Evolutionary conservation across 306 rosid genomes (phyloP).

Genomic region (Bauhinia variegata): DNA sequence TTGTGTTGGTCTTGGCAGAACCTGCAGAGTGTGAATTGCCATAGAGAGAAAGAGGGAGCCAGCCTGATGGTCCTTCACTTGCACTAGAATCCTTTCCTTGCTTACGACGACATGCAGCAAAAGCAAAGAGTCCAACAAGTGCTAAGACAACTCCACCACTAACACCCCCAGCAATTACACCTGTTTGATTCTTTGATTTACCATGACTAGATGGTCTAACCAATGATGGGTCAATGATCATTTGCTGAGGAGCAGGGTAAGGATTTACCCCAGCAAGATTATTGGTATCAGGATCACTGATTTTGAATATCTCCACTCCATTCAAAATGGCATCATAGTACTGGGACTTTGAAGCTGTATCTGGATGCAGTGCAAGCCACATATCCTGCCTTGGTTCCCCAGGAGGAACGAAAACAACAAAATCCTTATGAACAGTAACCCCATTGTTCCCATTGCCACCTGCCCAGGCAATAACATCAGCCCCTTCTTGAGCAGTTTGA

Average conservation of each 20-base stretch:
- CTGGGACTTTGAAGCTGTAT: conserved; percentile 10
- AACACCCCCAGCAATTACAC: conserved; percentile 67
- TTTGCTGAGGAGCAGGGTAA: conserved; percentile 59
- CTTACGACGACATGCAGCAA: conserved; percentile 48
- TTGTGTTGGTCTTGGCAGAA: conserved; percentile 92
- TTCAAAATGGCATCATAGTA: conserved; percentile 68
- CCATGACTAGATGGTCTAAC: conserved; percentile 52
- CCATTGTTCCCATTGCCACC: conserved; percentile 49
- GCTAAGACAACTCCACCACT: conserved; percentile 68
- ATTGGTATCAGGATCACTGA: conserved; percentile 49
- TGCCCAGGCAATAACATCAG: conserved; percentile 63
- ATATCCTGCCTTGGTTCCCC: conserved; percentile 71
- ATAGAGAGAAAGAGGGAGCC: conserved; percentile 97
- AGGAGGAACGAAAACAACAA: conserved; percentile 54
- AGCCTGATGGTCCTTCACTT: conserved; percentile 96
- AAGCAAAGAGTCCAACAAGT: conserved; percentile 60
- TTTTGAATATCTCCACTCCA: conserved; percentile 87
- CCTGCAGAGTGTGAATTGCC: conserved; percentile 91
- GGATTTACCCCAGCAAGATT: conserved; percentile 89
- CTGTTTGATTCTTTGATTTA: conserved; percentile 56
- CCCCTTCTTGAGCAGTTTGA: conserved; percentile 57
- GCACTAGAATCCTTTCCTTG: conserved; percentile 67
- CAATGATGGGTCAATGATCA: conserved; percentile 51
- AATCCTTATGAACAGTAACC: conserved; percentile 59
- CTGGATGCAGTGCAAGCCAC: conserved; percentile 78